A percentile compares a stretch with the other conserved stretches of the same genome.
These are phyloP conservation scores for Rhytidhysteron rufulum DNA, from an alignment of 2,329 filamentous ascomycete species.

Conservation along the genomic window DNA sequence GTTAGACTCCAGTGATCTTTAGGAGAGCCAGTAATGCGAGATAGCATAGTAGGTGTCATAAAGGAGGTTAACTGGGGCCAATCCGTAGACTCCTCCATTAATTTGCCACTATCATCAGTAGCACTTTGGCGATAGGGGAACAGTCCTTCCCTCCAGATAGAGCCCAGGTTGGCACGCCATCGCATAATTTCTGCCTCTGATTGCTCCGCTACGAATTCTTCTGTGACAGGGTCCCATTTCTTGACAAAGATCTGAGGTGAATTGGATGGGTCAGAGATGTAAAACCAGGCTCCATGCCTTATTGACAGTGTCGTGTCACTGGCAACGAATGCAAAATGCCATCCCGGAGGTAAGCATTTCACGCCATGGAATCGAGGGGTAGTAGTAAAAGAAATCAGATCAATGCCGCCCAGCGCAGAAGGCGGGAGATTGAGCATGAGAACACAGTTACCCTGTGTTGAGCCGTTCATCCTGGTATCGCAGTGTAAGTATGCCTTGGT, in stretches of 20 bases:
- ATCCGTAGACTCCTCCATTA: constrained; percentile 44
- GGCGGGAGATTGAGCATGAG: constrained; percentile 44
- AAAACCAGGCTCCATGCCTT: constrained; percentile 61
- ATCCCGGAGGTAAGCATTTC: constrained; percentile 54
- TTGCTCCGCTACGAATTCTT: constrained; percentile 43
- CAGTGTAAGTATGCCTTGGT: not conserved
- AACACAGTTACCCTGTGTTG: constrained; percentile 30
- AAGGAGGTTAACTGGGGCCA: constrained; percentile 52
- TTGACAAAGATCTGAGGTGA: constrained; percentile 49
- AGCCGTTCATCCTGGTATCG: constrained; percentile 31
- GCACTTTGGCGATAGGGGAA: constrained; percentile 46
- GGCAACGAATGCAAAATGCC: constrained; percentile 60
- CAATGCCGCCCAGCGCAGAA: constrained; percentile 50
- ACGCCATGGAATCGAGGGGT: constrained; percentile 60
- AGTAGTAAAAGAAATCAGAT: constrained; percentile 59
- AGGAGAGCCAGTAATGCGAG: constrained; percentile 47
- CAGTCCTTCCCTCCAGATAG: constrained; percentile 52
- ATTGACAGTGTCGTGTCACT: constrained; percentile 56
- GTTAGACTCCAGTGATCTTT: constrained; percentile 53
- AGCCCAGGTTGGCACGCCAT: constrained; percentile 54
- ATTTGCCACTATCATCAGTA: constrained; percentile 26
- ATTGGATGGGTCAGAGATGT: constrained; percentile 40
- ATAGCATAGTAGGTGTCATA: constrained; percentile 48
- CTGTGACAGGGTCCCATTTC: constrained; percentile 51
- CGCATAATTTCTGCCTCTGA: constrained; percentile 42